Evolutionary conservation across 2,329 filamentous ascomycete species (phyloP).

Genomic region (Penicillium capsulatum): DNA sequence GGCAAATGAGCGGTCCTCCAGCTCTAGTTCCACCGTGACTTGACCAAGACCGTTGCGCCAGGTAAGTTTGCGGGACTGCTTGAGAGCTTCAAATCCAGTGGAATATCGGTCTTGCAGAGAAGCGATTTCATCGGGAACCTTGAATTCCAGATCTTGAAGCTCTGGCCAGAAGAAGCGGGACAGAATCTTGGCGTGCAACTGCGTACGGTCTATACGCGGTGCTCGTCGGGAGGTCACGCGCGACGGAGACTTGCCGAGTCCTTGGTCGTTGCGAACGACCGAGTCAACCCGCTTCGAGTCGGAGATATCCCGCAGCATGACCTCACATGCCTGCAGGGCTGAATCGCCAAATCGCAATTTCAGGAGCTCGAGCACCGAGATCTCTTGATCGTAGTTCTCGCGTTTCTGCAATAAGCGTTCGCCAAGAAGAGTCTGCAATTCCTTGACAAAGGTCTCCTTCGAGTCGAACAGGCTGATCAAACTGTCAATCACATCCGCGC

Average conservation of each 20-base stretch:
- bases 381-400: slow-evolving; percentile 69
- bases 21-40: slow-evolving; percentile 73
- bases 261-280: slow-evolving; percentile 55
- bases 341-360: slow-evolving; percentile 84
- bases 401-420: slow-evolving; percentile 68
- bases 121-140: slow-evolving; percentile 43
- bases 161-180: slow-evolving; percentile 92
- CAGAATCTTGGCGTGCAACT: slow-evolving; percentile 76
- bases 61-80: slow-evolving; percentile 77
- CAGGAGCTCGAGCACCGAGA: slow-evolving; percentile 77
- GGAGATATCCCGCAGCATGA: slow-evolving; percentile 91
- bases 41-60: slow-evolving; percentile 83
- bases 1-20: slow-evolving; percentile 71
- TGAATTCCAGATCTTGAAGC: slow-evolving; percentile 55
- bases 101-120: slow-evolving; percentile 67
- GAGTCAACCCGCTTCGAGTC: slow-evolving; percentile 74
- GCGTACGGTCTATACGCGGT: slow-evolving; percentile 28
- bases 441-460: slow-evolving; percentile 88
- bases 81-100: slow-evolving; percentile 70
- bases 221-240: slow-evolving; percentile 29
- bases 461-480: slow-evolving; percentile 83
- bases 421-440: slow-evolving; percentile 84
- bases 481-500: slow-evolving; percentile 86
- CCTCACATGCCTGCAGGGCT: slow-evolving; percentile 85
- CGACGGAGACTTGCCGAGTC: slow-evolving; percentile 27